Evolutionary conservation across 2,329 filamentous ascomycete species (phyloP).

Genomic region (Phymatotrichopsis omnivora): DNA sequence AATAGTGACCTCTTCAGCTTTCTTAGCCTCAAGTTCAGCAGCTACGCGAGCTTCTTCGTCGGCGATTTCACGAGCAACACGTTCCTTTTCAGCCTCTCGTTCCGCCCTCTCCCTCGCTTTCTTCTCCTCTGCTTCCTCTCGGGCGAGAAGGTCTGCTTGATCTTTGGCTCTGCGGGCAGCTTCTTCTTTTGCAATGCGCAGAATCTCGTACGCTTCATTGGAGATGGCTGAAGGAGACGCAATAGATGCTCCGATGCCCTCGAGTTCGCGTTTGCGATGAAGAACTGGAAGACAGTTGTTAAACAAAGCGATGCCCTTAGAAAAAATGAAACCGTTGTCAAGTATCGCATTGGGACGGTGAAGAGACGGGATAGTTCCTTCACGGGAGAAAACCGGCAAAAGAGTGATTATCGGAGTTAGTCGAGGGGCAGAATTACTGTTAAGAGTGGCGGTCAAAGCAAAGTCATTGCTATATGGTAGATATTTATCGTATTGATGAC

Average conservation of each 20-base stretch:
- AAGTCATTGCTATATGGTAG: constrained; percentile 20
- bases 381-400: constrained; percentile 24
- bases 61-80: constrained; percentile 14
- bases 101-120: not conserved
- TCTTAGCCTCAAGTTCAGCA: not conserved
- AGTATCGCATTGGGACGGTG: constrained; percentile 22
- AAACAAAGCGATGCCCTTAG: constrained; percentile 31
- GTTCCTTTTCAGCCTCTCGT: constrained; percentile 4
- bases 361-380: constrained; percentile 26
- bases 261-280: constrained; percentile 23
- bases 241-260: too few species aligned
- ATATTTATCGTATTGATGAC: constrained; percentile 24
- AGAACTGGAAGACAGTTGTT: constrained; percentile 23
- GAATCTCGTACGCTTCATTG: not conserved
- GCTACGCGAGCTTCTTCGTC: constrained; percentile 35
- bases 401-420: constrained; percentile 21
- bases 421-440: constrained; percentile 2
- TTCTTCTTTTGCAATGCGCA: not conserved
- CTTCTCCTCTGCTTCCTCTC: constrained; percentile 10
- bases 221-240: not conserved
- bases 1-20: not conserved
- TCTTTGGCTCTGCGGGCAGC: not conserved
- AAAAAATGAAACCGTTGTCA: constrained; percentile 26
- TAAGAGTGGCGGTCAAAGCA: constrained; percentile 27
- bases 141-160: not conserved